phyloP scores from a whole-genome alignment of 139 green algal species.

The Chlamydomonas sp. region DNA sequence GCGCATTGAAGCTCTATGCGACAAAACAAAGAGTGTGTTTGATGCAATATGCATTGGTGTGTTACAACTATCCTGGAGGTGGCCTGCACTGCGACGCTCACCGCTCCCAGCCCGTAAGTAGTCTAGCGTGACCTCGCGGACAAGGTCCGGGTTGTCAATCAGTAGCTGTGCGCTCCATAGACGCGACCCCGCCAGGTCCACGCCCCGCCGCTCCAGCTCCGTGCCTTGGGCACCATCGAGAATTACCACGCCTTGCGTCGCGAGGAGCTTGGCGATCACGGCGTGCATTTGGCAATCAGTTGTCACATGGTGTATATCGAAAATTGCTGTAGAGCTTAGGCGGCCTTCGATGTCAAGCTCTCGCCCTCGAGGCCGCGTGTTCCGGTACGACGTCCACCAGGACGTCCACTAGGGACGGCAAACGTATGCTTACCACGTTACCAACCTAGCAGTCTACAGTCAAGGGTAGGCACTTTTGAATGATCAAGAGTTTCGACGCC shows the following conservation, averaged over 20 bases:
- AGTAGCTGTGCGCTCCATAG: constrained; percentile 51
- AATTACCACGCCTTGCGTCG: not conserved
- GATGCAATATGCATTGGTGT: too few relatives aligned
- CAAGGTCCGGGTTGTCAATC: constrained; percentile 36
- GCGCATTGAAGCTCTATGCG: too few relatives aligned
- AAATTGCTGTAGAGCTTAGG: not conserved
- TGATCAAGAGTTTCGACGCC: too few relatives aligned
- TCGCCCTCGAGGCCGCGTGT: too few relatives aligned
- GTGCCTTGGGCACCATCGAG: constrained; percentile 45
- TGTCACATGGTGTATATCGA: not conserved
- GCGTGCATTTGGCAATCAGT: not conserved
- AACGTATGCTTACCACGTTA: too few relatives aligned
- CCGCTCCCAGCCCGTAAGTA: constrained; percentile 28
- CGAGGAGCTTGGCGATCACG: not conserved
- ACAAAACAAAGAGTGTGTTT: too few relatives aligned
- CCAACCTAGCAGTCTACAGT: too few relatives aligned
- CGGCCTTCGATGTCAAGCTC: not conserved
- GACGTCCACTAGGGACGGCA: too few relatives aligned
- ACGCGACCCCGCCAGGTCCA: constrained; percentile 24
- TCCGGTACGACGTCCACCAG: too few relatives aligned
- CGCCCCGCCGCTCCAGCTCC: constrained; percentile 46
- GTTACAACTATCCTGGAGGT: too few relatives aligned
- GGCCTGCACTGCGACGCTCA: not conserved
- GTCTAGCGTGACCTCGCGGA: constrained; percentile 8
- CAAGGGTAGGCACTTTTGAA: too few relatives aligned